Evolutionary conservation across 495 filamentous ascomycete species (phyloP), one percentile per base, ranked within the genome.

Genomic region (Letharia columbiana): DNA sequence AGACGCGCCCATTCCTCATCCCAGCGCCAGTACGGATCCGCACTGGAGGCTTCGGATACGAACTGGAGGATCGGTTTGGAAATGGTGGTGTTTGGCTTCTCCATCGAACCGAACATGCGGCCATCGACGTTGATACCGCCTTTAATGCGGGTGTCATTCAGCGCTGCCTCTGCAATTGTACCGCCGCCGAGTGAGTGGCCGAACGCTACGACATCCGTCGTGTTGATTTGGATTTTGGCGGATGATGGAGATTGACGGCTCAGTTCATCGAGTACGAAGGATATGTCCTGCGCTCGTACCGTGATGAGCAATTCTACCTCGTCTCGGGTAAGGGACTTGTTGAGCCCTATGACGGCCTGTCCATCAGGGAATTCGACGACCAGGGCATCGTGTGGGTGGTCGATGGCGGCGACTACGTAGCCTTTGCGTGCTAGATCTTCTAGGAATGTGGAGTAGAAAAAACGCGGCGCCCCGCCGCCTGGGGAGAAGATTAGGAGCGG

Each of bases 171-270:
- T 8, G 81, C 76, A 9, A 82, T 71, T 5, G 83, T 75, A 2
- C 79, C 78, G 18, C 84, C 84, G 28, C 83, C 83, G 13, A 84
- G 71, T 0, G 83, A 84, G 61, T 86, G 82, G 0, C 84, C 82
- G 33, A 80, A 77, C 13, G 80, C 50, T 37, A 64, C 37, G 5
- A 35, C 35, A 58, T 64, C 28, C 28, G 11, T 50, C 12, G 37
- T 47, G n/a, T 64, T 61, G 64, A 64, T 49, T 60, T 49, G 23
- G 23, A 28, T 28, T 28, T 28, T 28, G 23, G 23, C 23, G 23
- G 23, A 28, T 31, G 28, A 40, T 13, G 58, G 64, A 71, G 41
- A 66, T 18, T 31, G 45, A 52, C 31, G 65, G 58, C n/a, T 17
- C 1, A 81, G 70, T 28, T 75, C 67, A 61, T 77, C 67, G 10